Evolutionary conservation across 306 rosid genomes (phyloP).

Genomic region (Quercus gilva): DNA sequence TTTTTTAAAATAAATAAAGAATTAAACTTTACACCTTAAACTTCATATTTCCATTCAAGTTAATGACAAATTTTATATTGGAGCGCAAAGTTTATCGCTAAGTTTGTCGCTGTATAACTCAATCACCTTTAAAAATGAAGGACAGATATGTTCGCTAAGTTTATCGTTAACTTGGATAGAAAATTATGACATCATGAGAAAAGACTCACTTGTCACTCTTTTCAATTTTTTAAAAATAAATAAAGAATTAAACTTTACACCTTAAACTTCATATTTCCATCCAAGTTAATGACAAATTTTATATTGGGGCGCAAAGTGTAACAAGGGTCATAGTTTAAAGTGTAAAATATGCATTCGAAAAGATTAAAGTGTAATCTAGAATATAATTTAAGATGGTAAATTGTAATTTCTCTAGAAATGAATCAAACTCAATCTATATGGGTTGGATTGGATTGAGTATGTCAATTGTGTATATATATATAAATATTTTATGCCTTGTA

Average conservation of each 20-base stretch:
- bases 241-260: accelerated
- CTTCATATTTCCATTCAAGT: accelerated
- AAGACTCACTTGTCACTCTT: accelerated
- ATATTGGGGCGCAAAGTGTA: accelerated
- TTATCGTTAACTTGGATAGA: accelerated
- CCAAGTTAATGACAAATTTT: accelerated
- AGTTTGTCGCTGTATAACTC: too few relatives aligned
- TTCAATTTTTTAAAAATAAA: too few relatives aligned
- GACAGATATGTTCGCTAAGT: accelerated
- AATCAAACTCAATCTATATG: too few relatives aligned
- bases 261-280: accelerated
- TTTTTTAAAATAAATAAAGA: accelerated
- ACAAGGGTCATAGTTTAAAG: accelerated
- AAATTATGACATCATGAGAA: accelerated
- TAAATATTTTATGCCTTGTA: too few relatives aligned
- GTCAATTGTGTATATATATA: too few relatives aligned
- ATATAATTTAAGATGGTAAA: accelerated
- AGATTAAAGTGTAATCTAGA: accelerated
- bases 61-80: accelerated
- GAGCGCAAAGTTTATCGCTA: accelerated
- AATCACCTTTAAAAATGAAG: too few relatives aligned
- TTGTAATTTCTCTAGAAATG: too few relatives aligned
- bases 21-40: accelerated
- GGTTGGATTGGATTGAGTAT: too few relatives aligned
- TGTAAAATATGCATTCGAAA: accelerated